Evolutionary conservation across 2,329 filamentous ascomycete genomes (phyloP), one percentile per base, ranked within the genome.

Genomic region (Colletotrichum cordylinicola): DNA sequence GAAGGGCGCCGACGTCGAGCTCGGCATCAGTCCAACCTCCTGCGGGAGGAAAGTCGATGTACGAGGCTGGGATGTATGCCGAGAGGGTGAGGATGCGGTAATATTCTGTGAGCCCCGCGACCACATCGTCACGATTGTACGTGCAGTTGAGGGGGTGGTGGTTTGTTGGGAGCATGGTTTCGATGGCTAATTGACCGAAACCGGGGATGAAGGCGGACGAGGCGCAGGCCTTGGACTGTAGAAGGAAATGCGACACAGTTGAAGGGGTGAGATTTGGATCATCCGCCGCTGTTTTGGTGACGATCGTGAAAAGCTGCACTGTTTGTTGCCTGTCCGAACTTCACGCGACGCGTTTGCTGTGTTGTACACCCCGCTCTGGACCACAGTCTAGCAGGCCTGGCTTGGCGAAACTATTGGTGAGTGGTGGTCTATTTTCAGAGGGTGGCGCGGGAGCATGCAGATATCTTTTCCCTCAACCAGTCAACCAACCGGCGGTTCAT

Each of bases 11-110:
- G 8, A 77, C 27, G 35, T 74, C 75, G 18, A 77, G 67, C 16
- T 77, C 71, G 27, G 61, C 72, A 9, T 77, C 75, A 35, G 66
- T 75, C 75, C 75, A 77, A 67, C 75, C 75, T 6, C 55, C 35
- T 2, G 72, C 6, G 12, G 75, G 72, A 2, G 75, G 75, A 35
- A 75, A 71, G 43, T 75, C 67, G 35, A 77, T 48, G 8, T 75
- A 74, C 1, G 52, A 39, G 8, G 75, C 60, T 15, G 72, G 67
- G 27, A 77, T 31, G 8, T 77, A 77, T 18, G 75, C 75, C 27
- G 35, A 33, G 18, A 55, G 52, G 13, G 72, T 70, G 10, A 77
- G 72, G 4, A 39, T 29, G 18, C 61, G 21, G 35, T 77, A 77
- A 33, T 75, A 74, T 27, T 64, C 67, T 2, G 61, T 75, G 39